Evolutionary conservation across 2,329 filamentous ascomycete species (phyloP), one percentile per base, ranked within the genome.

Genomic region (Pseudogymnoascus sp.): DNA sequence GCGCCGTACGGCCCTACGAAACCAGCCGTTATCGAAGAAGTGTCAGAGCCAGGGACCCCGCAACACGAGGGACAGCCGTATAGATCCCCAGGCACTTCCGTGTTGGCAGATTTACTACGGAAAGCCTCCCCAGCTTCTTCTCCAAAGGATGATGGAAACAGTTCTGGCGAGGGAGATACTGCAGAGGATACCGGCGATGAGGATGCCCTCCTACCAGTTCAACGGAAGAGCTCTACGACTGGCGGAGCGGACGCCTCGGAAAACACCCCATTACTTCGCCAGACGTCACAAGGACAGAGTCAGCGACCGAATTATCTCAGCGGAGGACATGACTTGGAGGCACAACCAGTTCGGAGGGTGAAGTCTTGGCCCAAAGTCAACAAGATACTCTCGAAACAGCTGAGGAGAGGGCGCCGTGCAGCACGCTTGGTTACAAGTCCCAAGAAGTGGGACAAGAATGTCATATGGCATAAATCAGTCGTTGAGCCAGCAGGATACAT

Each of bases 401-500:
- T 58, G 58, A 64, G 68, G 29, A 66, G 64, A 61, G 67, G 66
- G 2, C 36, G 63, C 0, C 36, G 64, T 24, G 61, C 61, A 65
- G 68, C 64, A 60, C 66, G 47, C 61, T 68, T 40, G 66, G 68
- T 82, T 5, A 71, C 79, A 2, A 84, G 85, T 67, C 88, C 89
- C 0, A 88, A 87, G 66, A 79, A 78, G 21, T 97, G 92, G 89
- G 79, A 93, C 71, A 79, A 78, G 62, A 81, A 80, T 66, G 76
- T 81, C 0, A 78, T 96, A 5, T 87, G 86, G 79, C 73, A 83
- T 39, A 81, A 82, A 47, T 81, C 79, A 0, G 74, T 95, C 2
- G 73, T 91, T 9, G 79, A 84, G 39, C 90, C 92, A 0, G 76
- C 84, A 15, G 84, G 84, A 57, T 88, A 87, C 66, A 72, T 97